Base-by-base conservation (phyloP, 2,329 filamentous ascomycete genomes). In the Ustilaginoidea virens region DNA sequence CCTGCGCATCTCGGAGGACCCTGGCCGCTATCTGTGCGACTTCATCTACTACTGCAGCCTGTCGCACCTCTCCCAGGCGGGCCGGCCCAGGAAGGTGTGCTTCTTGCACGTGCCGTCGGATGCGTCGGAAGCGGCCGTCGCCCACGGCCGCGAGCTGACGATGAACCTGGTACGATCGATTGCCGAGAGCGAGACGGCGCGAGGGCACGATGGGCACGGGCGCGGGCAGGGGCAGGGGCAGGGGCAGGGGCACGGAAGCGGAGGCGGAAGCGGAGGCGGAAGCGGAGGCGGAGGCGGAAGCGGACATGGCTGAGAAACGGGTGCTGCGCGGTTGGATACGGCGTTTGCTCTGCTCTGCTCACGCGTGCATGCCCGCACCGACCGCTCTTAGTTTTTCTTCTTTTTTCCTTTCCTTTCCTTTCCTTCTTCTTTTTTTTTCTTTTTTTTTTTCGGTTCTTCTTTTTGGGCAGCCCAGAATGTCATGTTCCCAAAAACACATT, bases 31-130 rank as follows among this genome's bases (percentile, higher is more conserved):
- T 48, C 58, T 85, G 11, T 86, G 80, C 51, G 80, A 86, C 46
- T 86, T 80, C 44, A 82, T 79, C 39, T 81, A 78, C 49, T 83
- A 73, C 51, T 72, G 69, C 5, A 79, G 72, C 35, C 49, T 83
- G 39, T 61, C 75, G 13, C 55, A 72, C 33, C 52, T 72, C 20
- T 58, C 55, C 41, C 65, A 62, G 44, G 49, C 56, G 26, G 42
- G 56, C 25, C 46, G 59, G 34, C 51, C 54, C 13, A 54, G 54
- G 31, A 64, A 64, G 32, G 70, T 79, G 5, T 51, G 75, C 2
- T 86, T 86, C 47, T 52, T 85, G 29, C 80, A 86, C 48, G 78
- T 86, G 2, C 80, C 80, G 1, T 61, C 67, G 5, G 61, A 67
- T 16, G 57, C 63, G 7, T 61, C 67, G 14, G 56, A 67, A 20